Base-by-base conservation (phyloP, 331 rosid species). In the Cydonia oblonga region DNA sequence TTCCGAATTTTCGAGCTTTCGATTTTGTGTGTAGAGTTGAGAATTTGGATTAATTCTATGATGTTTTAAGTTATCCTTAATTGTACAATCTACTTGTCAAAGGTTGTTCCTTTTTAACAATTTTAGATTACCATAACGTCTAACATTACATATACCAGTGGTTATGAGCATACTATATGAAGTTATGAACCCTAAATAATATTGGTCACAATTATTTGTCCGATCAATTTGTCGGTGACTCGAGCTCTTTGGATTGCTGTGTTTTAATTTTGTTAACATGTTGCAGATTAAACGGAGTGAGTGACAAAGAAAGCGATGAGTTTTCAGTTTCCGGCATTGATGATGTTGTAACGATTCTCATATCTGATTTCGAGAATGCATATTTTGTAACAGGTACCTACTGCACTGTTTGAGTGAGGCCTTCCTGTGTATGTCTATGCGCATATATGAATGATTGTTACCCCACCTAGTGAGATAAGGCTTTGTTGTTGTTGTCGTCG, bases 341-440 rank as follows among this genome's bases (percentile, higher is more conserved):
- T 69, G 98, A 93, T 80, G 86, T 89, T 78, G 70, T 93, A 3
- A 72, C n/a, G 57, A 84, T 86, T 68, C 88, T 90, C 66, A 51
- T 85, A 73, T 79, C 82, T 72, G 97, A 93, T 82, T 89, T 90
- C 64, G 82, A 78, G 77, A 86, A 93, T 10, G 90, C 87, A 59
- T 93, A 93, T 81, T 90, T 93, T 44, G 92, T 90, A 28, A 89
- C 97, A 20, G 98, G 93, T 93, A 63, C 66, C 66, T 10, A 49
- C 54, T 18, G 7, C 40, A 19, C 59, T 38, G 29, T 38, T 56
- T 40, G 9, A 38, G 24, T 54, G 20, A 66, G 25, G 9, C 28
- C 14, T 28, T 53, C 4, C 56, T 65, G 35, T 20, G 49, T 9
- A 26, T 58, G 61, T 29, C 59, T 53, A 3, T 3, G 2, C 2